Conservation (phyloP, 1,284 basidiomycete species). For the Prillingera fragicola region DNA sequence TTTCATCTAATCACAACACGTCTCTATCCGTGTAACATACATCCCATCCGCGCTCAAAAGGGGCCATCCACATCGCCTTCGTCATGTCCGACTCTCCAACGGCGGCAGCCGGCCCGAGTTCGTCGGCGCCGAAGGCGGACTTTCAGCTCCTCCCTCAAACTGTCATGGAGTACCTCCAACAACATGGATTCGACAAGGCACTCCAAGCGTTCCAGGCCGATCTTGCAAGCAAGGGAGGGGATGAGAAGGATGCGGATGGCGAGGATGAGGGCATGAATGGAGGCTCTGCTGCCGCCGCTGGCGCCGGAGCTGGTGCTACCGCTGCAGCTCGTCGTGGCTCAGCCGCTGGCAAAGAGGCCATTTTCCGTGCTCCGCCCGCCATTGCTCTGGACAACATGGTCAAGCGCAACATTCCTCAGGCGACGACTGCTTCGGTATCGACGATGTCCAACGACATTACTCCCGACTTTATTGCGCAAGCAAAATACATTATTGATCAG, state of each 20-base stretch:
- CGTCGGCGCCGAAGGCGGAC: constrained; percentile 22
- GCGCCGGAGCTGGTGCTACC: constrained; percentile 41
- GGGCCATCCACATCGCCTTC: constrained; percentile 2
- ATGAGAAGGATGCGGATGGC: constrained; percentile 51
- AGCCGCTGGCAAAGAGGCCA: constrained; percentile 31
- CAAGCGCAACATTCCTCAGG: constrained; percentile 54
- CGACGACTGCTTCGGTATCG: constrained; percentile 40
- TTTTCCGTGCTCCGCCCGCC: constrained; percentile 38
- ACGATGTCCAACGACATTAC: constrained; percentile 41
- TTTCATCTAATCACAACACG: neutral
- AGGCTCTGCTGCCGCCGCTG: constrained; percentile 45
- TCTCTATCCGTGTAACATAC: constrained; percentile 1
- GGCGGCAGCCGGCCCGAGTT: constrained; percentile 26
- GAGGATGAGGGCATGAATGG: constrained; percentile 32
- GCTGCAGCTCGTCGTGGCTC: constrained; percentile 44
- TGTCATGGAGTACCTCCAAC: constrained; percentile 76
- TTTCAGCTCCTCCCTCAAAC: constrained; percentile 49
- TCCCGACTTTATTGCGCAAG: constrained; percentile 46
- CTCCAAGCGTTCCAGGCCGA: constrained; percentile 68
- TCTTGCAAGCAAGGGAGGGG: constrained; percentile 53
- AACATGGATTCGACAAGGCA: constrained; percentile 71
- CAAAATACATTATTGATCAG: constrained; percentile 45
- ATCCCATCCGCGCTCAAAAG: constrained; percentile 1
- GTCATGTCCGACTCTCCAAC: constrained; percentile 31
- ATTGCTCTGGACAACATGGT: constrained; percentile 39